Evolutionary conservation across 495 filamentous ascomycete species (phyloP).

Genomic region (Podospora bellae-mahoneyi): DNA sequence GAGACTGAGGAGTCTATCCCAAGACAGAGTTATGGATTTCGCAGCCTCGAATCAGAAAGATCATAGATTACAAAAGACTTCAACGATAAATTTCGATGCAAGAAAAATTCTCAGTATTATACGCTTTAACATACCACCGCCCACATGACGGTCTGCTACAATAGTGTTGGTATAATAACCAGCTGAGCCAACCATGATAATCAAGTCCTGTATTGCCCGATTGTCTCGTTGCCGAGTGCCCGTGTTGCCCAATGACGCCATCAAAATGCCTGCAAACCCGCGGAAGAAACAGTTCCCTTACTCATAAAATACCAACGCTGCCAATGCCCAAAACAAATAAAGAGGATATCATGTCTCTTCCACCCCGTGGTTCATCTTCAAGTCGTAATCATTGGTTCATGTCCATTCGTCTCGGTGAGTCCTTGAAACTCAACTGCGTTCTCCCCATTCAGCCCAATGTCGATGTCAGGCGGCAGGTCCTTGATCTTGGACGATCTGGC

Average conservation of each 20-base stretch:
- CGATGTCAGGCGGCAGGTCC: conserved; percentile 67
- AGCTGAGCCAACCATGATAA: not conserved
- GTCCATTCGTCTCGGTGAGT: conserved; percentile 34
- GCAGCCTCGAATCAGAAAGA: no score
- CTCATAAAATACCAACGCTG: not conserved
- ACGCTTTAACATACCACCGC: not conserved
- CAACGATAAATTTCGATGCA: no score
- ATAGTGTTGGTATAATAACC: not conserved
- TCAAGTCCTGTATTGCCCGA: not conserved
- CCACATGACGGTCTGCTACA: not conserved
- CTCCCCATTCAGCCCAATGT: conserved; percentile 60
- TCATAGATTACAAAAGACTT: no score
- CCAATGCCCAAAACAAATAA: conserved; percentile 1
- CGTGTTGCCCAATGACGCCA: conserved; percentile 10
- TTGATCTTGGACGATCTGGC: conserved; percentile 64
- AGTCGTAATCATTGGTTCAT: conserved; percentile 60
- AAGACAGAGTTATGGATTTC: no score
- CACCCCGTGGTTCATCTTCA: conserved; percentile 22
- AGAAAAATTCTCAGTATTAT: no score
- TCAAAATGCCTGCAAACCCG: conserved; percentile 4
- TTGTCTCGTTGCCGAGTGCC: not conserved
- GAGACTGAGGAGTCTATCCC: no score
- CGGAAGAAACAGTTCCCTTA: not conserved
- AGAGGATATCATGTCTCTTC: not conserved
- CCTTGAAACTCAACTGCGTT: conserved; percentile 29